phyloP scores from a whole-genome alignment of 495 filamentous ascomycete genomes.

The Aspergillus heteromorphus region DNA sequence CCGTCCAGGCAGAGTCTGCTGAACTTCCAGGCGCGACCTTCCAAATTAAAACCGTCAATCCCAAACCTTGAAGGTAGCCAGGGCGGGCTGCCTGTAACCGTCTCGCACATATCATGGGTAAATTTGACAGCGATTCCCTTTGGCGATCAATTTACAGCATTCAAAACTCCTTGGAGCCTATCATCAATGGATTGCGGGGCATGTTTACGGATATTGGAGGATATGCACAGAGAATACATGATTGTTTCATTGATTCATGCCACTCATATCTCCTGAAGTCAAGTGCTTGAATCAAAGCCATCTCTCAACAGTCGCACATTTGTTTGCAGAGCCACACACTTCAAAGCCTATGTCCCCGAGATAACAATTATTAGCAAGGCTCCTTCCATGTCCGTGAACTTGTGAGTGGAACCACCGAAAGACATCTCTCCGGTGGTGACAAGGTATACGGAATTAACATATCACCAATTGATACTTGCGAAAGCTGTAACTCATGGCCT shows the following conservation, averaged over 20 bases:
- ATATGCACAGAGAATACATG: constrained; percentile 10
- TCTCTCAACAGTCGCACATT: constrained; percentile 12
- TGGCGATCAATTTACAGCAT: not conserved
- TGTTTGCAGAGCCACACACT: constrained; percentile 27
- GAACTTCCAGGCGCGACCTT: constrained; percentile 88
- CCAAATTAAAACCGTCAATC: constrained; percentile 82
- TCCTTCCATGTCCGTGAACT: constrained; percentile 20
- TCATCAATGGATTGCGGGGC: not conserved
- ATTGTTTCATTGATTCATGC: constrained; percentile 19
- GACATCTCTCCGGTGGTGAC: constrained; percentile 11
- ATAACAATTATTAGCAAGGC: constrained; percentile 38
- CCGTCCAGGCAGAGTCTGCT: constrained; percentile 79
- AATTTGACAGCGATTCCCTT: not conserved
- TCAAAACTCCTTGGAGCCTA: not conserved
- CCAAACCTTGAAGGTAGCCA: constrained; percentile 40
- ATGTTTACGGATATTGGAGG: not conserved
- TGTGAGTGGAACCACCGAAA: constrained; percentile 11
- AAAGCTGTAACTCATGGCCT: constrained; percentile 13
- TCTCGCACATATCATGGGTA: not conserved
- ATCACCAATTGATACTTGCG: constrained; percentile 13
- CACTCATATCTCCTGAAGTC: constrained; percentile 5
- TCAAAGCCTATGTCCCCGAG: constrained; percentile 44
- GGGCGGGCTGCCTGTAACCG: not conserved
- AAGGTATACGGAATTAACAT: constrained; percentile 14
- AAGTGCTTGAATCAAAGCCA: constrained; percentile 3